Evolutionary conservation across 140 eudicot species (phyloP).

Genomic region (Bidens hawaiensis): DNA sequence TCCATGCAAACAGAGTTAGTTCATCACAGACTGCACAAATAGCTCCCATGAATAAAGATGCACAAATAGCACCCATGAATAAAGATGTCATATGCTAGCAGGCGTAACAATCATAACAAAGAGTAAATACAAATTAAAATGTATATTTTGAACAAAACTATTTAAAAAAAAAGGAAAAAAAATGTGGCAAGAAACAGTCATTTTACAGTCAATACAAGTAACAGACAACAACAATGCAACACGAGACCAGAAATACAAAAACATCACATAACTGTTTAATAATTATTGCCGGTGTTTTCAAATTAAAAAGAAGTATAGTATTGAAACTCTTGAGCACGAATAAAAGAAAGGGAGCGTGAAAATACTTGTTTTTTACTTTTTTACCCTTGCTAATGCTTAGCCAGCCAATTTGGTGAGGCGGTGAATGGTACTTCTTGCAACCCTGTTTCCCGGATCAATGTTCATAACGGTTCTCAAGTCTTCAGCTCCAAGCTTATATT

Average conservation of each 20-base stretch:
- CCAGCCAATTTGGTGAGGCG: conserved; percentile 82
- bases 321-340: conserved; percentile 13
- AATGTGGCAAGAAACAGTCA: neutral
- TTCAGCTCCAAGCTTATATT: conserved; percentile 95
- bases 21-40: neutral
- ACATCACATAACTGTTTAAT: conserved; percentile 6
- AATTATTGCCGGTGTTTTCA: conserved; percentile 23
- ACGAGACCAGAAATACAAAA: neutral
- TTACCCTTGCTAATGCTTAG: conserved; percentile 17
- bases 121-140: too few species aligned
- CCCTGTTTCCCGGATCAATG: conserved; percentile 88
- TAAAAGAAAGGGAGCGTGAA: conserved; percentile 20
- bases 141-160: too few species aligned
- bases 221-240: neutral
- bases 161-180: too few species aligned
- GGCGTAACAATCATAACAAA: neutral
- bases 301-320: conserved; percentile 16
- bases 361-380: conserved; percentile 10
- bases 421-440: conserved; percentile 93
- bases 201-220: neutral
- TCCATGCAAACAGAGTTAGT: too few species aligned
- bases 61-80: neutral
- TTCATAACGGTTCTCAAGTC: conserved; percentile 93
- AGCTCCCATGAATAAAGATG: neutral
- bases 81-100: neutral